phyloP scores from a whole-genome alignment of 2,329 filamentous ascomycete species.

The Teratosphaeria destructans region DNA sequence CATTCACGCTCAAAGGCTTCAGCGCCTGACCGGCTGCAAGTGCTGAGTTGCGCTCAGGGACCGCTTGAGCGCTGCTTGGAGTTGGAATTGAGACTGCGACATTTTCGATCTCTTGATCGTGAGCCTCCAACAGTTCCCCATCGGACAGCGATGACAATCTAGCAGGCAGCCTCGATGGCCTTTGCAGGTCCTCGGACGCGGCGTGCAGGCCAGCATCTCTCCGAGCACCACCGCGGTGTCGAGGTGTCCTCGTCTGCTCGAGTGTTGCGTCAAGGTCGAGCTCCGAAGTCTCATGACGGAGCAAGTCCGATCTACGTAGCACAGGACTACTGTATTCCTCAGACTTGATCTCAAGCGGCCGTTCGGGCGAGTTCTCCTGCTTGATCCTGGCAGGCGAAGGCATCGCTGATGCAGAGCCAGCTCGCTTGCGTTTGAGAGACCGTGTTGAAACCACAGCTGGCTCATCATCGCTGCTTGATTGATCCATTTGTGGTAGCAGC shows the following conservation, averaged over 20 bases:
- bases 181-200: constrained; percentile 11
- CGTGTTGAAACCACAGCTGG: constrained; percentile 34
- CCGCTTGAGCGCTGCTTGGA: neutral
- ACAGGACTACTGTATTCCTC: constrained; percentile 29
- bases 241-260: constrained; percentile 24
- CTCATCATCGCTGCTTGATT: constrained; percentile 27
- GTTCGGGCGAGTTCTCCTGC: constrained; percentile 15
- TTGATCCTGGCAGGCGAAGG: constrained; percentile 15
- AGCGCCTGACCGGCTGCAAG: constrained; percentile 3
- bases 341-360: constrained; percentile 28
- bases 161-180: constrained; percentile 4
- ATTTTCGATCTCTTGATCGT: neutral
- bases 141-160: constrained; percentile 17
- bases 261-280: constrained; percentile 28
- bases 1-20: constrained; percentile 13
- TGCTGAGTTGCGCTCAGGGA: neutral
- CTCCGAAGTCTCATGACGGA: constrained; percentile 33
- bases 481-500: neutral
- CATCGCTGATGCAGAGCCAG: constrained; percentile 7
- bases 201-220: constrained; percentile 6
- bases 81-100: neutral
- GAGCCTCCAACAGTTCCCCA: constrained; percentile 1
- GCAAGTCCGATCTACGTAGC: constrained; percentile 9
- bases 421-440: constrained; percentile 34
- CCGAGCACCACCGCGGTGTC: constrained; percentile 11